Conservation (phyloP, 139 green algal species). For the Trebouxia sp. region DNA sequence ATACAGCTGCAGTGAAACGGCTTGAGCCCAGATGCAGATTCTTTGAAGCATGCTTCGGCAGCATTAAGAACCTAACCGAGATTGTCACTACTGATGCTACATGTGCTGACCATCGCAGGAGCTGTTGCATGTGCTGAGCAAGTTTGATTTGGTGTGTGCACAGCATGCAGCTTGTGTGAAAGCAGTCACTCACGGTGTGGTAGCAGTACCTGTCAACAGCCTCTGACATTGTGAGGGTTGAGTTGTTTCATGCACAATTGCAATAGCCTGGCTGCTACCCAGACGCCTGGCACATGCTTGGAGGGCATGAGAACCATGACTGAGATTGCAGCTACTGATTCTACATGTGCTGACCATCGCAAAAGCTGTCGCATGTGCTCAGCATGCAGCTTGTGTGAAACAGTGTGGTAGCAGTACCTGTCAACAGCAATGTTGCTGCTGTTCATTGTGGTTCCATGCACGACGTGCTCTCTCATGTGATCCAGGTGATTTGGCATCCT, state of each 20-base stretch:
- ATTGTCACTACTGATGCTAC: not conserved
- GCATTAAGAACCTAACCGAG: not conserved
- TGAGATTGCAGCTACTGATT: not conserved
- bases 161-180: too few species aligned
- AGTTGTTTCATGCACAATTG: not conserved
- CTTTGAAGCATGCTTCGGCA: not conserved
- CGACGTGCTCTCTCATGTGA: conserved; percentile 23
- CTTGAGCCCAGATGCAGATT: not conserved
- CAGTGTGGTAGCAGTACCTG: too few species aligned
- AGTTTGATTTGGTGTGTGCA: not conserved
- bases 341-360: too few species aligned
- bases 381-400: too few species aligned
- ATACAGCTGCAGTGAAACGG: not conserved
- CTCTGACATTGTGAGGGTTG: too few species aligned
- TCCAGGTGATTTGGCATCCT: conserved; percentile 33
- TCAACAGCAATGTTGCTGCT: conserved; percentile 31
- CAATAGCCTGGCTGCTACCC: not conserved
- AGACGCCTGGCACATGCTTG: not conserved
- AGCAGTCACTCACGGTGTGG: too few species aligned
- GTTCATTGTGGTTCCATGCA: conserved; percentile 3
- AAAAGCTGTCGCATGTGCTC: not conserved
- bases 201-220: too few species aligned
- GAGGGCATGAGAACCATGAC: not conserved
- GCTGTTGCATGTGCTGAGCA: not conserved
- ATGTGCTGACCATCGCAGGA: too few species aligned